Conservation (phyloP, 2,329 filamentous ascomycete genomes). For the Thermothelomyces thermophilus region DNA sequence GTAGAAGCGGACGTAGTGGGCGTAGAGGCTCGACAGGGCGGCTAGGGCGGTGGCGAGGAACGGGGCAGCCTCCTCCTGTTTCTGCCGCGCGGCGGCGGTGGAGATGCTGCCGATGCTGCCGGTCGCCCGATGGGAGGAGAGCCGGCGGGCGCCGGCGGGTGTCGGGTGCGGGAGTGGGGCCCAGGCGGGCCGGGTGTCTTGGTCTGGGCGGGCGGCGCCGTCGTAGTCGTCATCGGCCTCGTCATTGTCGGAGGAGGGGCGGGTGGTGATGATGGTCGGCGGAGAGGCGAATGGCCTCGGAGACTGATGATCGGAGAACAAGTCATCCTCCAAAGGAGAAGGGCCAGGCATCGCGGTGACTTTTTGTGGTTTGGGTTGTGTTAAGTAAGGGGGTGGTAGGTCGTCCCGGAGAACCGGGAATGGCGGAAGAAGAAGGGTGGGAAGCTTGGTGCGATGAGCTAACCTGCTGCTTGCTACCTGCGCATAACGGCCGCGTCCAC, state of each 20-base stretch:
- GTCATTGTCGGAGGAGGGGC: constrained; percentile 5
- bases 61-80: neutral
- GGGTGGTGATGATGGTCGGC: constrained; percentile 1
- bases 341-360: constrained; percentile 4
- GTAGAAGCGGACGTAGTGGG: constrained; percentile 13
- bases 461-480: constrained; percentile 8
- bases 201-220: too few species aligned
- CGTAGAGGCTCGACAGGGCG: constrained; percentile 1
- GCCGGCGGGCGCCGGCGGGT: constrained; percentile 9
- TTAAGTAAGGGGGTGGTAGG: too few species aligned
- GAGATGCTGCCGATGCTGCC: neutral
- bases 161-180: constrained; percentile 13
- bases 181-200: neutral
- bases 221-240: too few species aligned
- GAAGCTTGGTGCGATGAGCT: neutral
- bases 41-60: constrained; percentile 4
- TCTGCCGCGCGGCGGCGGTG: neutral
- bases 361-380: too few species aligned
- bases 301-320: neutral
- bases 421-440: neutral
- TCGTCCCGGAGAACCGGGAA: neutral
- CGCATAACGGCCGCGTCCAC: constrained; percentile 2
- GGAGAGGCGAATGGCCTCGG: neutral
- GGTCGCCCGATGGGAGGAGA: constrained; percentile 12
- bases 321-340: neutral